A percentile compares a stretch with the other conserved stretches of the same genome.
Evolutionary conservation across 768 basidiomycete species (phyloP).

Genomic region (Trametes cinnabarina): DNA sequence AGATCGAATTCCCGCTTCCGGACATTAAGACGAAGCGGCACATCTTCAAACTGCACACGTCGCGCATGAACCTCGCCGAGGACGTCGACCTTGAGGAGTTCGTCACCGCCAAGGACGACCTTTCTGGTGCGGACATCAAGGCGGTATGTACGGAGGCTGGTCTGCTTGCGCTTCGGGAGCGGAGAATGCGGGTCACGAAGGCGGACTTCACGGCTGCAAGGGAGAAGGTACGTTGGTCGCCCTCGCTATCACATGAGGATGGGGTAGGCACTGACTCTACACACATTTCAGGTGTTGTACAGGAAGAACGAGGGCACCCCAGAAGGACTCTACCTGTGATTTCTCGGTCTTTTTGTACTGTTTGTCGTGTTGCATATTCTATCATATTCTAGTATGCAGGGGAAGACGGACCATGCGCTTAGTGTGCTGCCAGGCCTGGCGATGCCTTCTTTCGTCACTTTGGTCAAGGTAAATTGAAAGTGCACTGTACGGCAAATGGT

Average conservation of each 20-base stretch:
- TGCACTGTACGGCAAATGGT: too few relatives aligned
- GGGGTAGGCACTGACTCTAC: neutral
- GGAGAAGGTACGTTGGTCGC: constrained; percentile 72
- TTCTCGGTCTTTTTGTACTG: constrained; percentile 14
- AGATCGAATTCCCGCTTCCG: constrained; percentile 97
- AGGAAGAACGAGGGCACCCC: constrained; percentile 97
- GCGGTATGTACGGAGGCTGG: constrained; percentile 99
- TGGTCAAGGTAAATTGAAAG: too few relatives aligned
- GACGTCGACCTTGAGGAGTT: constrained; percentile 97
- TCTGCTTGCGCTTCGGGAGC: constrained; percentile 86
- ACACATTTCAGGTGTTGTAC: constrained; percentile 65
- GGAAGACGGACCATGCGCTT: neutral
- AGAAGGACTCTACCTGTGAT: constrained; percentile 78
- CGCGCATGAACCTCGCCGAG: constrained; percentile 84
- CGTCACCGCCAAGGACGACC: constrained; percentile 91
- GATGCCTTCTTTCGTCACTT: neutral
- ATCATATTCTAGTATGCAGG: constrained; percentile 8
- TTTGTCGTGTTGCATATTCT: constrained; percentile 13
- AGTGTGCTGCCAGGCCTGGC: neutral
- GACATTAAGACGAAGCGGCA: constrained; percentile 99
- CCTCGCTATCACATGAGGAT: constrained; percentile 7
- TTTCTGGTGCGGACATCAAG: constrained; percentile 98
- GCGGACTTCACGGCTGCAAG: constrained; percentile 85
- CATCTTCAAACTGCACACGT: constrained; percentile 96
- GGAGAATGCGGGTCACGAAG: constrained; percentile 93